Evolutionary conservation across 768 basidiomycete species (phyloP), one percentile per base, ranked within the genome.

Genomic region (Hemileccinum rubropunctum): DNA sequence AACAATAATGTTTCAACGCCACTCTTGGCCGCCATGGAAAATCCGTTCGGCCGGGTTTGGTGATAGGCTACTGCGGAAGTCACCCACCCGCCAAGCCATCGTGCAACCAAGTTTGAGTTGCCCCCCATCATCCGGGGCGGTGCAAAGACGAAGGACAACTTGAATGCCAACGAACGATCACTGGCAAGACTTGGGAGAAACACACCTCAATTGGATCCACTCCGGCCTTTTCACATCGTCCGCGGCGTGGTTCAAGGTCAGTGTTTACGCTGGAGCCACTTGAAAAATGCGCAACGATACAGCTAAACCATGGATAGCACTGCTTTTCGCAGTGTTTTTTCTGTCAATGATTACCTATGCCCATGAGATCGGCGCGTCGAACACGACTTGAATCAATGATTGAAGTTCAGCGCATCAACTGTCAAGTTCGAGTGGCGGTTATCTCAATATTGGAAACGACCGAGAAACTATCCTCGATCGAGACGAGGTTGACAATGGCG

Each of bases 1-100:
- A 40, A 10, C 6, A 20, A 37, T 27, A n/a, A 12, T 18, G 41
- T 50, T 39, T 51, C 42, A 46, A 41, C 40, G 51, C 42, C 48
- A 21, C 42, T 20, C 8, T 32, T 40, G 11, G 30, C 23, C 32
- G 30, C 17, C 37, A 28, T 38, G 49, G 50, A 54, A 46, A 47
- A 26, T 33, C 4, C 8, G 11, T 28, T 28, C 12, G 12, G 14
- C n/a, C 41, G n/a, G n/a, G 17, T 27, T 20, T 30, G 28, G 20
- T 36, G 26, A 37, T 27, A 30, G 28, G 27, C 17, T 15, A 28
- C 34, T 38, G 18, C 11, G 42, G 26, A 30, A 21, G 17, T 36
- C 28, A 30, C 8, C 28, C 28, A 30, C 28, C 28, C 28, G 28
- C 28, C 28, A 30, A 30, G 28, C 28, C 28, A 9, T 12, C 28